Evolutionary conservation across 768 basidiomycete genomes (phyloP), one percentile per base, ranked within the genome.

Genomic region (Tricholoma furcatifolium): DNA sequence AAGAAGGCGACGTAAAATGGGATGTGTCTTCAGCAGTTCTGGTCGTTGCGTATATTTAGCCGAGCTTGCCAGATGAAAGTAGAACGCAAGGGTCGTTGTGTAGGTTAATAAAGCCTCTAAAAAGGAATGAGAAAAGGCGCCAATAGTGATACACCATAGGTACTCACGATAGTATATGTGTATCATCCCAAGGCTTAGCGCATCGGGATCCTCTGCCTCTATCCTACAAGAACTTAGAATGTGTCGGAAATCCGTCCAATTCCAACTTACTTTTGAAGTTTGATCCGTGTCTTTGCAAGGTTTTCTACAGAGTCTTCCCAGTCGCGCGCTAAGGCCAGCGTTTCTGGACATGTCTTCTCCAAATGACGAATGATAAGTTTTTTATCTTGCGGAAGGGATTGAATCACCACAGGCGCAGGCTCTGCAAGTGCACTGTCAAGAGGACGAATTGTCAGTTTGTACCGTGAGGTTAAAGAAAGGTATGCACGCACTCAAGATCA

Each of bases 41-140:
- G 82, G 87, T 32, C 75, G 79, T 50, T 76, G 74, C 6, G 80
- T 74, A 64, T 85, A 84, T 69, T 87, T 81, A 55, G 81, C 75
- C 36, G 79, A 79, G 20, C 88, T 76, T 15, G 90, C 83, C n/a
- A 98, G 77, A 67, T 94, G 84, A 36, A 98, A 74, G 71, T 96
- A 98, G 72, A 94, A 98, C 1, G 94, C 90, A 41, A 98, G 84
- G 2, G 85, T 87, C 1, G 93, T 91, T 17, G 91, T 79, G 64
- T 98, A 98, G 8, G 94, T 92, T 34, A 97, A 73, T 2, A 96
- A 75, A 1, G 93, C 81, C 76, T 98, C 95, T 98, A 45, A 36
- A 44, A 52, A 38, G 17, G 14, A 18, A 31, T 40, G 11, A 38
- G 53, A 5, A 41, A 15, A 31, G 51, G 9, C 50, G 31, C 14